These are phyloP conservation scores for Arthrobotrys conoides DNA, from an alignment of 2,329 filamentous ascomycete genomes.

Conservation along the genomic window DNA sequence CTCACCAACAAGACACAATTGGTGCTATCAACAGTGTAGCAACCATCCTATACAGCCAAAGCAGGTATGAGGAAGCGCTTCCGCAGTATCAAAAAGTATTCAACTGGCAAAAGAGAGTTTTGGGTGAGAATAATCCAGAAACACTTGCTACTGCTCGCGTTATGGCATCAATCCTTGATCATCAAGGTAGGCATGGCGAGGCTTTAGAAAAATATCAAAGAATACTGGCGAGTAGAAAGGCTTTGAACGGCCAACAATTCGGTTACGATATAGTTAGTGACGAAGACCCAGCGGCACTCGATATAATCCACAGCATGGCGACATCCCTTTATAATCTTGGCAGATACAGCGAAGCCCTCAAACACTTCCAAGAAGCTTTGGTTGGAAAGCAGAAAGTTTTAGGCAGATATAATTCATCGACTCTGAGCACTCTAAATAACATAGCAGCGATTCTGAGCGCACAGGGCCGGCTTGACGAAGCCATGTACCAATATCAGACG, in stretches of 20 bases:
- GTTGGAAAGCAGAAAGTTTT: constrained; percentile 20
- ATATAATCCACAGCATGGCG: neutral
- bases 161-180: neutral
- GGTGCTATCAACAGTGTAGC: neutral
- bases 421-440: neutral
- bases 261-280: too few relatives aligned
- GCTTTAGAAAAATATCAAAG: constrained; percentile 50
- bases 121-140: constrained; percentile 41
- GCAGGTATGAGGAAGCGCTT: constrained; percentile 63
- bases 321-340: neutral
- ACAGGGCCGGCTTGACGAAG: neutral
- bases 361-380: constrained; percentile 9
- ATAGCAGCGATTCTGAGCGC: neutral
- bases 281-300: neutral
- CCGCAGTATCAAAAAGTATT: constrained; percentile 54
- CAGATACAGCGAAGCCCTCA: constrained; percentile 16
- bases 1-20: neutral
- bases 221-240: constrained; percentile 13
- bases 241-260: neutral
- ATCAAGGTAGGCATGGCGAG: constrained; percentile 38
- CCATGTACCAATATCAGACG: constrained; percentile 48
- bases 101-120: constrained; percentile 3
- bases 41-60: constrained; percentile 29
- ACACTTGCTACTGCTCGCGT: neutral
- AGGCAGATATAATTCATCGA: constrained; percentile 22